Evolutionary conservation across 139 green algal genomes (phyloP), one percentile per base, ranked within the genome.

Genomic region (Chlamydomonas schloesseri): DNA sequence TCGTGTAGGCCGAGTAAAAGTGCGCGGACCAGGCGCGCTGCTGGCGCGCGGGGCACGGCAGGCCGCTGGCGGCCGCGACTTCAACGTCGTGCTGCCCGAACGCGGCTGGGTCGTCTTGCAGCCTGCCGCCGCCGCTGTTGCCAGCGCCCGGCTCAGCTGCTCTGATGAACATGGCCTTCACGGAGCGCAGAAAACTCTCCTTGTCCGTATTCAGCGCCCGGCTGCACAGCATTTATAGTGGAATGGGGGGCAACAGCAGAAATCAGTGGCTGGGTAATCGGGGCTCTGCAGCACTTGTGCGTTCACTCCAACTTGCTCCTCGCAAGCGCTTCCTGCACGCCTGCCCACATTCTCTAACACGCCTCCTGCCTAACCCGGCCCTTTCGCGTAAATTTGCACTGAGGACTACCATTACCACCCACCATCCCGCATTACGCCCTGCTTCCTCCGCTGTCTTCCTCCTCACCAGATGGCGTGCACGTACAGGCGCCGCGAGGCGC

Each of bases 401-500:
- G n/a, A n/a, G n/a, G n/a, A n/a, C n/a, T n/a, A 50, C 5, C 5
- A 50, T 8, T 50, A 50, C 42, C 42, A 50, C 42, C 42, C 42
- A 50, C 42, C 42, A 5, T 13, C 42, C 42, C 42, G 8, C 42
- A 50, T 8, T n/a, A n/a, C n/a, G n/a, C 42, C 42, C 42, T 50
- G 42, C 42, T 8, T 8, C 6, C 42, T 8, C 42, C 42, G 42
- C 42, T 8, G 42, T 5, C 42, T 50, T 5, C 42, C 42, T 5
- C 42, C 42, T 50, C 42, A 50, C 42, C 78, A 84, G 5, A 84
- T 23, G n/a, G 78, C 64, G 64, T 84, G 78, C 10, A 84, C 64
- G 64, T 84, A 84, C 29, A 84, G 78, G 0, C 65, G 78, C 17
- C 78, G 78, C 31, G 64, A 28, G 28, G 18, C 78, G 62, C 78